Conservation (phyloP, 306 rosid genomes). For the Quercus cerris region DNA sequence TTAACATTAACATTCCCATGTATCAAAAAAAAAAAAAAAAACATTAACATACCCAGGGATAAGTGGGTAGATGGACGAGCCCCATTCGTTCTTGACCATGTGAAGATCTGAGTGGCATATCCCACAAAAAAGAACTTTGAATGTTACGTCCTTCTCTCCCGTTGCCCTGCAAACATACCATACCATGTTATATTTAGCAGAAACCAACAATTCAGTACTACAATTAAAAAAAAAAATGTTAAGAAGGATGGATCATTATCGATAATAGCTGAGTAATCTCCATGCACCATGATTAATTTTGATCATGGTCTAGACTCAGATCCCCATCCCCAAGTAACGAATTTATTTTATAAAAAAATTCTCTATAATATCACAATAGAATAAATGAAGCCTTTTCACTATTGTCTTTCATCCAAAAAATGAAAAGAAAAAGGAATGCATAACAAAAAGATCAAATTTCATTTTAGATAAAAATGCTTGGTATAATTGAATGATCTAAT, state of each 20-base stretch:
- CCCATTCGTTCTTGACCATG: slow-evolving; percentile 51
- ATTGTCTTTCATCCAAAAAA: no score
- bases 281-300: no score
- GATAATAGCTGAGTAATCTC: no score
- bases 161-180: slow-evolving; percentile 27
- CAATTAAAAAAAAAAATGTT: neutral
- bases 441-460: no score
- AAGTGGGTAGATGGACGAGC: slow-evolving; percentile 28
- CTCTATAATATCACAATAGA: no score
- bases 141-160: slow-evolving; percentile 37
- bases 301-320: no score
- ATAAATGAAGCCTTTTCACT: no score
- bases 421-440: neutral
- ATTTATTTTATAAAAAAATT: no score
- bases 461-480: no score
- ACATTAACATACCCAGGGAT: slow-evolving; percentile 42
- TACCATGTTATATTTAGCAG: neutral
- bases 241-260: neutral
- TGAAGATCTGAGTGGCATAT: slow-evolving; percentile 57
- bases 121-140: slow-evolving; percentile 51
- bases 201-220: neutral
- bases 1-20: no score
- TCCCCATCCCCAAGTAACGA: no score
- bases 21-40: neutral
- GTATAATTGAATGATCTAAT: no score